Evolutionary conservation across 2,329 filamentous ascomycete genomes (phyloP), one percentile per base, ranked within the genome.

Genomic region (Nectriaceae sp.): DNA sequence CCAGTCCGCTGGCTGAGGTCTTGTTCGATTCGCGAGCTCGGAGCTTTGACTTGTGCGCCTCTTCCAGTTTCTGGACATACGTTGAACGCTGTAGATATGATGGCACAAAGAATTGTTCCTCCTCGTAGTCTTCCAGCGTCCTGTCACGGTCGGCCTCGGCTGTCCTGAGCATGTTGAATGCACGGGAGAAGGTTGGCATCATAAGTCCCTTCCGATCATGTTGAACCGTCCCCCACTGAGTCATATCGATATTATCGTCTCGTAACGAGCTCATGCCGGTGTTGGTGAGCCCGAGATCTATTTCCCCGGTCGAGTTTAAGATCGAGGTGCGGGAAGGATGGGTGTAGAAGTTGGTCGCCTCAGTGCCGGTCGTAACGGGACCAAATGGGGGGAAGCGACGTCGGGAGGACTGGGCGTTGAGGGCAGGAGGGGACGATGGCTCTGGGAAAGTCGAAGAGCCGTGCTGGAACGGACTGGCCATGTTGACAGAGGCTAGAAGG

Each of bases 61-160:
- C 84, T 60, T 88, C 83, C 40, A 97, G 77, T 65, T 82, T 85
- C 60, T 87, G 81, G 44, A 93, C 83, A 69, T 96, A 92, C 62
- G 84, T 82, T 13, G 90, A 93, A 33, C 83, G 83, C 57, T 79
- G 77, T 38, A 97, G 79, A 70, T 97, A 97, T 4, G 90, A 91
- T 1, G 93, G 93, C 11, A 86, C 79, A 68, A 96, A 91, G 75
- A 93, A 93, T 49, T 69, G 61, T 49, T 76, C 62, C 1, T 65
- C 61, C 8, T 59, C 53, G 44, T 59, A 53, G 15, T 62, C 55
- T 56, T 62, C 37, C 13, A 5, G 11, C 13, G 8, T 11, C 5
- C 8, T 6, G 8, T 19, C 52, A 24, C 68, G 62, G 16, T 53
- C 43, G 20, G 64, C 56, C 53, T 68, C 62, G 47, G 60, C 60